These are phyloP conservation scores for Tolypocladium sp. DNA, from an alignment of 2,329 filamentous ascomycete species.

Conservation along the genomic window DNA sequence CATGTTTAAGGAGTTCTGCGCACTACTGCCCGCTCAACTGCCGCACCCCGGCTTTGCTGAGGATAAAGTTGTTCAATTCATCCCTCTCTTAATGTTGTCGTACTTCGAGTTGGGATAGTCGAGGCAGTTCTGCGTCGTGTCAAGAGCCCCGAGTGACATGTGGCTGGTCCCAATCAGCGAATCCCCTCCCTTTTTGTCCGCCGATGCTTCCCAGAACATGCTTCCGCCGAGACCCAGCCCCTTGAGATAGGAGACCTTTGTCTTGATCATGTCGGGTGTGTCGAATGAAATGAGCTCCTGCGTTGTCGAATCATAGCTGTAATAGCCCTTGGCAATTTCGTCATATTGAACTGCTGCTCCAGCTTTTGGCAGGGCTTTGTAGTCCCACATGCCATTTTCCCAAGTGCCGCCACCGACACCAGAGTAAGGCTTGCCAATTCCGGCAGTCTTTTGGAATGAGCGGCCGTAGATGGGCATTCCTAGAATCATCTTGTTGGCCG, in stretches of 20 bases:
- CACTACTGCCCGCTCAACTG: neutral
- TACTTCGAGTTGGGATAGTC: slow-evolving; percentile 43
- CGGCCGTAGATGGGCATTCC: slow-evolving; percentile 77
- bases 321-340: slow-evolving; percentile 49
- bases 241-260: slow-evolving; percentile 58
- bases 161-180: slow-evolving; percentile 50
- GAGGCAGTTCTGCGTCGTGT: slow-evolving; percentile 37
- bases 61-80: too few relatives aligned
- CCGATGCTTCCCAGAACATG: slow-evolving; percentile 81
- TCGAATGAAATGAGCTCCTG: slow-evolving; percentile 64
- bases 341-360: slow-evolving; percentile 52
- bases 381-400: slow-evolving; percentile 71
- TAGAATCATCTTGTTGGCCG: slow-evolving; percentile 57
- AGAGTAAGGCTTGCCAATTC: slow-evolving; percentile 21
- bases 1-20: neutral
- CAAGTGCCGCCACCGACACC: slow-evolving; percentile 60
- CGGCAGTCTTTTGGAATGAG: slow-evolving; percentile 40
- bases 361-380: slow-evolving; percentile 61
- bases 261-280: slow-evolving; percentile 45
- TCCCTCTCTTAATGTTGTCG: slow-evolving; percentile 33
- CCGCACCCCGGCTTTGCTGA: too few relatives aligned
- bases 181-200: slow-evolving; percentile 47
- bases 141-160: slow-evolving; percentile 28
- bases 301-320: slow-evolving; percentile 54
- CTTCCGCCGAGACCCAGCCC: slow-evolving; percentile 56